Percentiles rank a stretch among this genome's conserved stretches.
Conservation (phyloP, 768 basidiomycete species). For the Termitomyces sp. region DNA sequence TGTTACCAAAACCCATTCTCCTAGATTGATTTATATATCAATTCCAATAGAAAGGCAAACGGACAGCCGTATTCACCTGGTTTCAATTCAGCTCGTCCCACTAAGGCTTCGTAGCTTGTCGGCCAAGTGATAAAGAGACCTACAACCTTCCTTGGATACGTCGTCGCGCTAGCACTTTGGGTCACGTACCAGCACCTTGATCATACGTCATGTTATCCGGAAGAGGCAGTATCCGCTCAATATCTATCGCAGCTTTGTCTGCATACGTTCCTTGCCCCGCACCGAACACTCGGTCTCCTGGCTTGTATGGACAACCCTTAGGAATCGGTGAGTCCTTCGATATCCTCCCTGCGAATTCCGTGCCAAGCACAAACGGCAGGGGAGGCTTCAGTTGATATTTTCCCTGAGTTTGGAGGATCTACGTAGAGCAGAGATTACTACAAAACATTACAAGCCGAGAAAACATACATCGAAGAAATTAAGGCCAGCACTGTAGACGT, state of each 20-base stretch:
- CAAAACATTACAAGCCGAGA: neutral
- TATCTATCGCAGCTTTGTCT: constrained; percentile 63
- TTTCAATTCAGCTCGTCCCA: constrained; percentile 78
- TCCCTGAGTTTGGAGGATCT: constrained; percentile 87
- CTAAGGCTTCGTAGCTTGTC: constrained; percentile 89
- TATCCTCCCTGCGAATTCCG: constrained; percentile 83
- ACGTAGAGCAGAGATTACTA: constrained; percentile 7
- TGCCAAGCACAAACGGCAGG: constrained; percentile 81
- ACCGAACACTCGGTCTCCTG: constrained; percentile 89
- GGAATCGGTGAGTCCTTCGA: constrained; percentile 72
- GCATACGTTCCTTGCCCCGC: constrained; percentile 75
- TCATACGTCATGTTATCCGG: constrained; percentile 78
- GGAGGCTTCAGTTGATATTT: constrained; percentile 85
- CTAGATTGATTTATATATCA: constrained; percentile 28
- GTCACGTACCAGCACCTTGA: constrained; percentile 69
- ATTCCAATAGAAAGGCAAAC: neutral
- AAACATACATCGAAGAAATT: constrained; percentile 70
- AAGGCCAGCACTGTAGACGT: constrained; percentile 70
- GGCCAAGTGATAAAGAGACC: constrained; percentile 89
- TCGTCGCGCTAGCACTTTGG: neutral
- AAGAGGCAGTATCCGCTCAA: constrained; percentile 52
- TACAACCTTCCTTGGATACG: constrained; percentile 17
- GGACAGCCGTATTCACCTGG: constrained; percentile 43
- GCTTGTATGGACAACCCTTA: constrained; percentile 68
- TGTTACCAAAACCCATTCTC: constrained; percentile 90